Percentiles rank a stretch among this genome's conserved stretches.
Conservation (phyloP, 1,284 basidiomycete species). For the Papiliotrema terrestris region DNA sequence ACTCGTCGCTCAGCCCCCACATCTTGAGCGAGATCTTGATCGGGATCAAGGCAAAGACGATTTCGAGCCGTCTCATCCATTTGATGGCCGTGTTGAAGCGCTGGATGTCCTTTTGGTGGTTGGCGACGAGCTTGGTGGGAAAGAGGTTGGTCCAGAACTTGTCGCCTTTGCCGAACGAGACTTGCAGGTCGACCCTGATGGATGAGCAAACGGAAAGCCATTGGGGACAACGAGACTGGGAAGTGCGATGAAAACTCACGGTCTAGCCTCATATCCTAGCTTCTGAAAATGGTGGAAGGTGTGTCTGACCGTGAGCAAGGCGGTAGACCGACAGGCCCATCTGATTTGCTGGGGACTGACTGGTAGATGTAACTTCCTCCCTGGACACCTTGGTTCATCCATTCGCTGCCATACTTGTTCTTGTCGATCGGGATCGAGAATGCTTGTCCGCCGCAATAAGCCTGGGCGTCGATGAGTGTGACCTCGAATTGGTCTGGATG, state of each 20-base stretch:
- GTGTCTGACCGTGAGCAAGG: conserved; percentile 43
- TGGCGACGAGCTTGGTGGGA: conserved; percentile 57
- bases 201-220: neutral
- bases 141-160: conserved; percentile 66
- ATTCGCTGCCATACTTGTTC: conserved; percentile 54
- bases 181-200: conserved; percentile 60
- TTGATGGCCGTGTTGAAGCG: conserved; percentile 59
- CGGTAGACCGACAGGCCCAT: conserved; percentile 49
- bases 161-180: conserved; percentile 61
- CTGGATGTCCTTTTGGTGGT: conserved; percentile 56
- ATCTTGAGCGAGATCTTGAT: conserved; percentile 60
- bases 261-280: conserved; percentile 55
- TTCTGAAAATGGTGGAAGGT: conserved; percentile 59
- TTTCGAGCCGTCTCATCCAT: conserved; percentile 55
- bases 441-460: conserved; percentile 59
- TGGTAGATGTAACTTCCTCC: conserved; percentile 58
- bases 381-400: conserved; percentile 60
- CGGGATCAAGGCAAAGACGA: conserved; percentile 59
- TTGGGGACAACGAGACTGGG: no score
- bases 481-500: conserved; percentile 60
- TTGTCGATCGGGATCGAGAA: conserved; percentile 58
- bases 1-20: conserved; percentile 58
- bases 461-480: conserved; percentile 57
- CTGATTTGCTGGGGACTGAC: conserved; percentile 45
- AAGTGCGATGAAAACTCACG: no score